Base-by-base conservation (phyloP, 352 stramenopile genomes). In the Phytophthora melonis region DNA sequence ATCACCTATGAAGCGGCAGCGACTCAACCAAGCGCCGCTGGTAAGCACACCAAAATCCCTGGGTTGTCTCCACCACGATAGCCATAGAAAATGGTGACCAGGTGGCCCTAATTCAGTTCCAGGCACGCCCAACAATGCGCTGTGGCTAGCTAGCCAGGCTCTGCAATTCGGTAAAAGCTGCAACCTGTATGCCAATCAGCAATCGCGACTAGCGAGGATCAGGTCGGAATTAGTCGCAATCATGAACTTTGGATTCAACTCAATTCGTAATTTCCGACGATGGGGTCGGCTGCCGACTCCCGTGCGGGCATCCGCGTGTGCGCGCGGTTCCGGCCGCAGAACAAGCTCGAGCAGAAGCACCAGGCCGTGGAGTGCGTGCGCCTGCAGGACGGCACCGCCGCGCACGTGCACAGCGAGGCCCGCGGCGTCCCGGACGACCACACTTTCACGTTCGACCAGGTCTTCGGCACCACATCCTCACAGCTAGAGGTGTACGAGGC, bases 361-460 rank as follows among this genome's bases (percentile, higher is more conserved):
- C 72, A 90, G 66, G 84, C 84, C 0, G 81, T 90, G 45, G 80
- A 91, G 58, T 87, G 80, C 36, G 84, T 93, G 59, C 70, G 27
- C 8, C 64, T 91, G 58, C 84, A 92, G 54, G 82, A 86, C 56
- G 68, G 63, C 57, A 79, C 72, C 56, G 87, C 80, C 43, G 80
- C 79, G 32, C 81, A 73, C 61, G 74, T 92, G 19, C 68, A 70
- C 58, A 74, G 56, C 54, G 68, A 76, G 18, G 57, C 72, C 18
- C 68, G 63, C 21, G 72, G 67, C 66, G 66, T 58, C 27, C 63
- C 58, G 65, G 75, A 87, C 21, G 68, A 76, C 55, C 80, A 86
- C 67, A 84, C 79, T n/a, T 93, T 92, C 77, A 92, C 85, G 19
- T 94, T 94, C 47, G 87, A 94, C 65, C 79, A 86, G 61, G 82